phyloP scores from a whole-genome alignment of 345 rosid genomes.

The Tarenaya hassleriana region DNA sequence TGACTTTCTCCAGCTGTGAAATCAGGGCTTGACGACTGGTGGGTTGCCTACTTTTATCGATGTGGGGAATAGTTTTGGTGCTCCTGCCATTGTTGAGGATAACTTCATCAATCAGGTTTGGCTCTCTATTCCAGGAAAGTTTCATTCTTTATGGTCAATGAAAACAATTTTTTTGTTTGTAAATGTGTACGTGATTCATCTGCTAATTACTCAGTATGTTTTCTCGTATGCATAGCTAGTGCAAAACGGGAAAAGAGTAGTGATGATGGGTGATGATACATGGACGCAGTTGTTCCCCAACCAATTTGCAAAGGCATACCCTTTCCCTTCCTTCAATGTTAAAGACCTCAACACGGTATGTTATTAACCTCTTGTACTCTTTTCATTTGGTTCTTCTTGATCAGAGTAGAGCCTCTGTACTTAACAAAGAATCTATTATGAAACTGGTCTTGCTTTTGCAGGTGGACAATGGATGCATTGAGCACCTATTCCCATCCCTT shows the following conservation, averaged over 20 bases:
- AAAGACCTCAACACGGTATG: conserved; percentile 87
- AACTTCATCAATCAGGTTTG: conserved; percentile 71
- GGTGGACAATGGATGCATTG: conserved; percentile 94
- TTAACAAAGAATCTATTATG: conserved; percentile 1
- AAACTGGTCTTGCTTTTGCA: conserved; percentile 18
- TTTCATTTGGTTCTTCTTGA: neutral
- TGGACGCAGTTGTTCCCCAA: conserved; percentile 88
- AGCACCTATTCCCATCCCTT: conserved; percentile 64
- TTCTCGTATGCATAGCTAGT: conserved; percentile 43
- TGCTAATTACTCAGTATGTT: neutral
- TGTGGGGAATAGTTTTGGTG: conserved; percentile 90
- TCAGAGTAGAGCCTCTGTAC: neutral
- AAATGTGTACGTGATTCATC: neutral
- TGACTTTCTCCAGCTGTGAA: conserved; percentile 4
- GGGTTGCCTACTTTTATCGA: conserved; percentile 93
- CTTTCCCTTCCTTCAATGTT: conserved; percentile 89
- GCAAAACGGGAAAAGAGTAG: conserved; percentile 68
- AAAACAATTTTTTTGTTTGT: neutral
- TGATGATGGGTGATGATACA: conserved; percentile 97
- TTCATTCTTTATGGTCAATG: neutral
- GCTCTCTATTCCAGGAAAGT: too few relatives aligned
- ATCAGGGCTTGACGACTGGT: conserved; percentile 87
- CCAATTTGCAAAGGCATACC: conserved; percentile 78
- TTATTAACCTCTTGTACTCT: neutral
- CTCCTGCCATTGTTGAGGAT: conserved; percentile 90